phyloP scores from a whole-genome alignment of 768 basidiomycete genomes.

The Tylopilus sp. region DNA sequence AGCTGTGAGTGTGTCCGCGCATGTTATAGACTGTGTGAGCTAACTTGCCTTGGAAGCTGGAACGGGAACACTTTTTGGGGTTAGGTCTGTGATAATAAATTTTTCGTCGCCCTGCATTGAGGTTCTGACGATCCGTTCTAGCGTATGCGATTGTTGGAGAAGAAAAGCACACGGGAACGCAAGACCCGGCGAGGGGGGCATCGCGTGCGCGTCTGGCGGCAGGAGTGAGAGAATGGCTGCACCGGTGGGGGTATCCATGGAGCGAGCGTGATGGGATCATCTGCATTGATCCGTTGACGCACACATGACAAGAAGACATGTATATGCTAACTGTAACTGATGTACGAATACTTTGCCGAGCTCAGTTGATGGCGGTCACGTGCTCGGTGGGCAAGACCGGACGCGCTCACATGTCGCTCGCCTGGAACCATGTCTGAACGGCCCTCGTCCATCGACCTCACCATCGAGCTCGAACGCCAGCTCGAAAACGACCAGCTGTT shows the following conservation, averaged over 20 bases:
- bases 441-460: conserved; percentile 67
- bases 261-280: conserved; percentile 87
- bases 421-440: conserved; percentile 29
- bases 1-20: conserved; percentile 65
- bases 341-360: neutral
- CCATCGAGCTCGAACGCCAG: conserved; percentile 75
- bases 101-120: conserved; percentile 19
- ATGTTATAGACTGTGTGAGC: conserved; percentile 2
- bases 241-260: conserved; percentile 96
- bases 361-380: conserved; percentile 7
- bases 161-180: conserved; percentile 94
- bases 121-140: conserved; percentile 27
- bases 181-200: conserved; percentile 76
- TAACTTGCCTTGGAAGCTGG: conserved; percentile 50
- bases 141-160: conserved; percentile 92
- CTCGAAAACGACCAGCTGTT: conserved; percentile 59
- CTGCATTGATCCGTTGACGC: conserved; percentile 83
- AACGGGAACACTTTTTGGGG: conserved; percentile 85
- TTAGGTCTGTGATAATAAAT: conserved; percentile 64
- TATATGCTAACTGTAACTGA: conserved; percentile 9
- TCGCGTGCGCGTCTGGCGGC: conserved; percentile 81
- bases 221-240: conserved; percentile 87
- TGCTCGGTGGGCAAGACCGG: neutral
- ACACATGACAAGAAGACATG: conserved; percentile 35
- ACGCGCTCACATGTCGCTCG: conserved; percentile 10